These are phyloP conservation scores for Forsythia suspensa DNA, from an alignment of 257 asterid genomes.

Conservation along the genomic window DNA sequence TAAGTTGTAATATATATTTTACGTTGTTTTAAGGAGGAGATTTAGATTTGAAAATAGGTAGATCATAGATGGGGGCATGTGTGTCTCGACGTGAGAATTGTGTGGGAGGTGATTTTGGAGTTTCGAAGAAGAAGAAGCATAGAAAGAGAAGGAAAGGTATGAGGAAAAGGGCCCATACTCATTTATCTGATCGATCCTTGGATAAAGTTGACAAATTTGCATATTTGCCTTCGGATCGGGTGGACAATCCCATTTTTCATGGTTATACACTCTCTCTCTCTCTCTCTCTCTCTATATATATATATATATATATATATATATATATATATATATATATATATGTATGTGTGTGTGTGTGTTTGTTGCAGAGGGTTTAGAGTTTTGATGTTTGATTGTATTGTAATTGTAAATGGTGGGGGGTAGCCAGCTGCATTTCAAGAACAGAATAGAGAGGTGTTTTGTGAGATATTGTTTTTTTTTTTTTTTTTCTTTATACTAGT, in stretches of 20 bases:
- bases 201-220: conserved; percentile 34
- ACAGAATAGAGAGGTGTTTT: too few relatives aligned
- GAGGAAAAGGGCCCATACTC: conserved; percentile 50
- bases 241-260: conserved; percentile 48
- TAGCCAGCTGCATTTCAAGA: too few relatives aligned
- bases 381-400: not conserved
- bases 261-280: conserved; percentile 37
- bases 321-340: not conserved
- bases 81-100: conserved; percentile 71
- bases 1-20: not conserved
- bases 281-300: not conserved
- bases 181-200: conserved; percentile 54
- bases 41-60: not conserved
- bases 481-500: too few relatives aligned
- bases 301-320: not conserved
- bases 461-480: too few relatives aligned
- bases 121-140: conserved; percentile 40
- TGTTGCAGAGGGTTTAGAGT: not conserved
- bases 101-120: conserved; percentile 48
- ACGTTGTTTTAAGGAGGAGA: not conserved
- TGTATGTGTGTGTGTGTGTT: not conserved
- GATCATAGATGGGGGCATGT: conserved; percentile 74
- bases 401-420: not conserved
- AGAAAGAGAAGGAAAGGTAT: conserved; percentile 48
- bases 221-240: conserved; percentile 29